phyloP scores from a whole-genome alignment of 2,329 filamentous ascomycete genomes.

The Colletotrichum australisinense region DNA sequence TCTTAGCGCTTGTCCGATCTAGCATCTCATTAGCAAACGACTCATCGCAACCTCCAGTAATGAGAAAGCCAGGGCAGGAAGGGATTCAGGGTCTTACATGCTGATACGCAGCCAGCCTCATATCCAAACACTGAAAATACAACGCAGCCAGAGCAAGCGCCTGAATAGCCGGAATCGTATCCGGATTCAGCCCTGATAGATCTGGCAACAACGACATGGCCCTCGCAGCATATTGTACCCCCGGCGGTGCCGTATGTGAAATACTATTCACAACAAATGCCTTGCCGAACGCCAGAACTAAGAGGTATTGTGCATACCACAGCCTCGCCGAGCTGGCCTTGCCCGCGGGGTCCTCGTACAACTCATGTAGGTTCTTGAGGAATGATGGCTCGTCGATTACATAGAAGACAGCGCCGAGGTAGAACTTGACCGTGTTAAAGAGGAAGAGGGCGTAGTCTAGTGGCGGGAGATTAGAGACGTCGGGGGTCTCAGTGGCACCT shows the following conservation, averaged over 20 bases:
- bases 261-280: constrained; percentile 42
- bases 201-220: constrained; percentile 53
- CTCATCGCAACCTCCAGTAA: not conserved
- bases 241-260: constrained; percentile 44
- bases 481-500: constrained; percentile 39
- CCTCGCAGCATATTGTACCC: constrained; percentile 51
- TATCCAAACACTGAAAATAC: constrained; percentile 54
- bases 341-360: constrained; percentile 38
- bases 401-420: constrained; percentile 39
- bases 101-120: constrained; percentile 51
- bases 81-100: constrained; percentile 44
- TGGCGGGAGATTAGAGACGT: constrained; percentile 42
- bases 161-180: constrained; percentile 46
- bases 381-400: constrained; percentile 40
- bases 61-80: constrained; percentile 33
- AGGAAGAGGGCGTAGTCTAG: constrained; percentile 40
- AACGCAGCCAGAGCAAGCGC: constrained; percentile 49
- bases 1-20: constrained; percentile 47
- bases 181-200: constrained; percentile 44
- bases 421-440: constrained; percentile 41
- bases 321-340: constrained; percentile 36
- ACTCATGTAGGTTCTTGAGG: constrained; percentile 36
- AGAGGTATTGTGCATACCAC: constrained; percentile 47
- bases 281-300: constrained; percentile 47
- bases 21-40: not conserved